These are phyloP conservation scores for Amanita fuliginea DNA, from an alignment of 768 basidiomycete species.

Conservation along the genomic window DNA sequence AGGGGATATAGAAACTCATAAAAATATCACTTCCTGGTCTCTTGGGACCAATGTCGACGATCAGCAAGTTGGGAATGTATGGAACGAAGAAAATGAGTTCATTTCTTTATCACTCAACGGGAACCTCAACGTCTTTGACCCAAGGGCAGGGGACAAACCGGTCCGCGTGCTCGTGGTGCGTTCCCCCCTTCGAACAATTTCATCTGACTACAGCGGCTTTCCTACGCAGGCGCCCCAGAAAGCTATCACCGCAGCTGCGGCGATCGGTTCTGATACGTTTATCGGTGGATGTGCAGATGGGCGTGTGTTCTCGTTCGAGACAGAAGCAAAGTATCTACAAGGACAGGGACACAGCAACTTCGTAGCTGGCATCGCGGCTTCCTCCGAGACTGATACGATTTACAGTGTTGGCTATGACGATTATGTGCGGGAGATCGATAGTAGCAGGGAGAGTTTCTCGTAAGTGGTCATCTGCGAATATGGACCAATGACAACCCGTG, in stretches of 20 bases:
- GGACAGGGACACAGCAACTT: conserved; percentile 67
- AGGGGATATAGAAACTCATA: conserved; percentile 79
- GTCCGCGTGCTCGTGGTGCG: conserved; percentile 51
- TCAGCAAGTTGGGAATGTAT: conserved; percentile 87
- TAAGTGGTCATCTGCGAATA: conserved; percentile 19
- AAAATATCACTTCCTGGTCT: conserved; percentile 57
- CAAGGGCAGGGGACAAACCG: conserved; percentile 49
- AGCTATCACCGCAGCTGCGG: conserved; percentile 55
- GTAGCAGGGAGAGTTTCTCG: conserved; percentile 32
- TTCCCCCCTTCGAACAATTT: not conserved
- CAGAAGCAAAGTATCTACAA: conserved; percentile 27
- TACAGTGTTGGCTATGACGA: conserved; percentile 81
- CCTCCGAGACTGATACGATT: conserved; percentile 34
- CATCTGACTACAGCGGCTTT: not conserved
- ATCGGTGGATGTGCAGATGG: conserved; percentile 77
- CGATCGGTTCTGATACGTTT: conserved; percentile 46
- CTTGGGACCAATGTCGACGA: conserved; percentile 63
- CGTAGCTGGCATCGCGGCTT: conserved; percentile 48
- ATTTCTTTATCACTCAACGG: conserved; percentile 81
- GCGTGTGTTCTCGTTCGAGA: conserved; percentile 51
- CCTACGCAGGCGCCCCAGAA: conserved; percentile 64
- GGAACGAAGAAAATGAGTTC: conserved; percentile 60
- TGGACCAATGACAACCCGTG: not conserved
- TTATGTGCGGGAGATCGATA: conserved; percentile 52
- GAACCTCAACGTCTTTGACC: conserved; percentile 74